phyloP scores from a whole-genome alignment of 1,139 yeast genomes.

The Kurtzmaniella natalensis region DNA sequence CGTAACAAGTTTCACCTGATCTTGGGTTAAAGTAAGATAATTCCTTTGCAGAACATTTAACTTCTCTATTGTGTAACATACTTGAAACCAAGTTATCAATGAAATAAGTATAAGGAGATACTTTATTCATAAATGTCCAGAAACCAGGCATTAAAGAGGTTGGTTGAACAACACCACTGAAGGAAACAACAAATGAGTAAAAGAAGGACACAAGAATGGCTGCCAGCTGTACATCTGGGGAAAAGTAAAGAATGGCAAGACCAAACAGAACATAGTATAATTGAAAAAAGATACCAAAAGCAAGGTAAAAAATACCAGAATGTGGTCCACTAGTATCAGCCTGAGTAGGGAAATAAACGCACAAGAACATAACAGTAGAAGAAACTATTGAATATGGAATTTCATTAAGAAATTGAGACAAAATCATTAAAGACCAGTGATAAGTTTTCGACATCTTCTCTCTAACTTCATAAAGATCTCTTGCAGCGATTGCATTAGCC shows the following conservation, averaged over 20 bases:
- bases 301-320: slow-evolving; percentile 52
- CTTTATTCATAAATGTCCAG: slow-evolving; percentile 62
- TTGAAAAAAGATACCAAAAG: slow-evolving; percentile 52
- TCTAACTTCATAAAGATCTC: slow-evolving; percentile 59
- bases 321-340: slow-evolving; percentile 40
- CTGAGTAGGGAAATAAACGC: slow-evolving; percentile 57
- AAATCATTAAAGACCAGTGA: slow-evolving; percentile 56
- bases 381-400: slow-evolving; percentile 52
- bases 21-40: slow-evolving; percentile 53
- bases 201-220: slow-evolving; percentile 51
- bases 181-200: slow-evolving; percentile 50
- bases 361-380: slow-evolving; percentile 48
- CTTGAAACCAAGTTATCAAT: slow-evolving; percentile 53
- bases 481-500: slow-evolving; percentile 42
- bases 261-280: slow-evolving; percentile 51
- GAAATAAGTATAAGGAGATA: slow-evolving; percentile 66
- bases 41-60: slow-evolving; percentile 51
- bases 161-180: slow-evolving; percentile 66
- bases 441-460: slow-evolving; percentile 63
- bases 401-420: slow-evolving; percentile 50
- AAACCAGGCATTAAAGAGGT: slow-evolving; percentile 57
- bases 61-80: slow-evolving; percentile 52
- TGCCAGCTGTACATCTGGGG: slow-evolving; percentile 64
- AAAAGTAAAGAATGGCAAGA: slow-evolving; percentile 47
- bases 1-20: slow-evolving; percentile 53